Evolutionary conservation across 371 early-diverging fungal species (phyloP).

Genomic region (Mucor sp.): DNA sequence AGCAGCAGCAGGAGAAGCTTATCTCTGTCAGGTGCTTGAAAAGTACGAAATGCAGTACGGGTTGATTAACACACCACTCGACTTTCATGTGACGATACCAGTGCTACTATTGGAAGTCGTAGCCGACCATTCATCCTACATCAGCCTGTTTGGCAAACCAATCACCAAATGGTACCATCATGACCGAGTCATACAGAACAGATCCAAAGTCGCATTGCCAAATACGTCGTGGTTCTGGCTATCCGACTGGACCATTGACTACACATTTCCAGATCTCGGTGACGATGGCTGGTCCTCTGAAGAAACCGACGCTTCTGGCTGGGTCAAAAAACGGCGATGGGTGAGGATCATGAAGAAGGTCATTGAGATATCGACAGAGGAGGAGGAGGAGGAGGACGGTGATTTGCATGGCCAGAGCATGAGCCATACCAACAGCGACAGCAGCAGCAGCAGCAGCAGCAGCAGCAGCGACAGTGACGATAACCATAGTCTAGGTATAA

Average conservation of each 20-base stretch:
- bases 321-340: constrained; percentile 68
- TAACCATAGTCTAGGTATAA: background rate
- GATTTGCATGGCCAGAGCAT: background rate
- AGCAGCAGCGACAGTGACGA: constrained; percentile 1
- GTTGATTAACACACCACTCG: background rate
- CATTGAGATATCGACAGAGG: constrained; percentile 25
- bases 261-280: constrained; percentile 49
- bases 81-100: constrained; percentile 55
- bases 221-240: constrained; percentile 72
- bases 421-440: background rate
- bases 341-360: constrained; percentile 66
- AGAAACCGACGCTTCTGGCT: constrained; percentile 23
- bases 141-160: background rate
- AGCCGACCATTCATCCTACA: background rate
- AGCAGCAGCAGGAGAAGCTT: constrained; percentile 54
- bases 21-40: constrained; percentile 63
- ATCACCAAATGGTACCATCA: constrained; percentile 26
- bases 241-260: constrained; percentile 70
- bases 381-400: constrained; percentile 11
- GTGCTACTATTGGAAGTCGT: constrained; percentile 46
- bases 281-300: constrained; percentile 62
- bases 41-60: constrained; percentile 36
- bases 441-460: background rate
- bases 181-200: constrained; percentile 9
- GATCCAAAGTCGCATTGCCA: constrained; percentile 12